Conservation (phyloP, 768 basidiomycete genomes). For the Strobilomyces confusus region DNA sequence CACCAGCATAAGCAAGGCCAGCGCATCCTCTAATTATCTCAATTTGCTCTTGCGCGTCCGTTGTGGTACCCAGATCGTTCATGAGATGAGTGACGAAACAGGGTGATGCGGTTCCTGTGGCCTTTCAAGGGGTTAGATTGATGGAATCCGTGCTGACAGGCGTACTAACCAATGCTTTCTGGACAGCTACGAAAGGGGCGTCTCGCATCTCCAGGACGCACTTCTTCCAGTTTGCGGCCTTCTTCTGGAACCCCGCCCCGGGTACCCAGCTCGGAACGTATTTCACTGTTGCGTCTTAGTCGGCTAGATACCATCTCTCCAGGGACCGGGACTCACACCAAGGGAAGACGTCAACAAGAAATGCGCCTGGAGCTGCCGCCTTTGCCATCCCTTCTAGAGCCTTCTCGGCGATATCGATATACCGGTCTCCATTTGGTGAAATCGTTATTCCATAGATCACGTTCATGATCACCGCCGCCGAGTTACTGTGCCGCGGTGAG, state of each 20-base stretch:
- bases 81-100: slow-evolving; percentile 31
- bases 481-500: slow-evolving; percentile 34
- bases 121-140: slow-evolving; percentile 11
- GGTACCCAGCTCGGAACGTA: slow-evolving; percentile 51
- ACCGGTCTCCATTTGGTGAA: slow-evolving; percentile 39
- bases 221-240: slow-evolving; percentile 47
- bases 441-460: slow-evolving; percentile 50
- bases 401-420: slow-evolving; percentile 49
- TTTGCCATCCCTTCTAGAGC: slow-evolving; percentile 48
- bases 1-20: slow-evolving; percentile 46
- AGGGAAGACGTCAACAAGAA: slow-evolving; percentile 50
- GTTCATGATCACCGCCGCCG: slow-evolving; percentile 51
- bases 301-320: neutral
- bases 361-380: slow-evolving; percentile 50
- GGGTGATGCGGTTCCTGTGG: slow-evolving; percentile 26
- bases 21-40: slow-evolving; percentile 40
- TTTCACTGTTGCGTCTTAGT: slow-evolving; percentile 37
- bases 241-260: slow-evolving; percentile 47
- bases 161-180: slow-evolving; percentile 35
- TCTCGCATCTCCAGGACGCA: slow-evolving; percentile 48
- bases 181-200: slow-evolving; percentile 38
- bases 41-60: slow-evolving; percentile 19
- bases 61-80: slow-evolving; percentile 12
- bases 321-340: slow-evolving; percentile 25
- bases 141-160: neutral